Percentiles rank a stretch among this genome's conserved stretches.
phyloP scores from a whole-genome alignment of 176 grass and related monocot species.

The Avena insularis region DNA sequence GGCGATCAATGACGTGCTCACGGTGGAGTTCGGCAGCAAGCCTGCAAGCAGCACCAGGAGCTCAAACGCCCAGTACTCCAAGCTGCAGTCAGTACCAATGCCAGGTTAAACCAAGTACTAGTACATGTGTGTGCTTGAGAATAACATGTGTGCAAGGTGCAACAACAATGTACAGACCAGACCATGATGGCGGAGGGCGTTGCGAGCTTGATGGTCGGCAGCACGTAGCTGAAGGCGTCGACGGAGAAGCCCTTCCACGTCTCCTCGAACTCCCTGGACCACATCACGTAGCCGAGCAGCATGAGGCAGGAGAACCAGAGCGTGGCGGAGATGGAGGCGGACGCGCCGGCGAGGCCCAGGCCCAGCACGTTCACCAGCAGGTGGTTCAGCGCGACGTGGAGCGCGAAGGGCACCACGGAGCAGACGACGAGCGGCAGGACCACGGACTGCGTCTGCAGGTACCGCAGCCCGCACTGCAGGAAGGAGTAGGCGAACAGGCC shows the following conservation, averaged over 20 bases:
- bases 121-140: background rate
- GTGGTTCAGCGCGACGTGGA: constrained; percentile 64
- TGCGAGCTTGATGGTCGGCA: constrained; percentile 78
- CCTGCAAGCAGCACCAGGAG: constrained; percentile 84
- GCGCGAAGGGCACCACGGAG: constrained; percentile 57
- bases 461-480: constrained; percentile 78
- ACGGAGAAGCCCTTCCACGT: constrained; percentile 77
- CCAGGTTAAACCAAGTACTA: background rate
- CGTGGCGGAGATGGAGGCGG: constrained; percentile 49
- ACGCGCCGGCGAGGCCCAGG: constrained; percentile 58
- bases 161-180: constrained; percentile 55
- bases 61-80: constrained; percentile 94
- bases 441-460: constrained; percentile 79
- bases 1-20: constrained; percentile 86
- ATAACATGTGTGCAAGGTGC: background rate
- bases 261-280: constrained; percentile 46
- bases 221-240: constrained; percentile 64
- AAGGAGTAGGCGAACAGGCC: constrained; percentile 72
- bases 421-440: constrained; percentile 71
- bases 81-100: constrained; percentile 45
- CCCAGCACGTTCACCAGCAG: constrained; percentile 62
- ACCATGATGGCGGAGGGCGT: constrained; percentile 89
- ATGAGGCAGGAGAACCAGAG: constrained; percentile 70
- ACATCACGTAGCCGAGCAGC: constrained; percentile 59
- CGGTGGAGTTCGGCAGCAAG: constrained; percentile 72